Percentiles rank a stretch among this genome's conserved stretches.
Evolutionary conservation across 2,329 filamentous ascomycete genomes (phyloP).

Genomic region (Geosmithia morbida): DNA sequence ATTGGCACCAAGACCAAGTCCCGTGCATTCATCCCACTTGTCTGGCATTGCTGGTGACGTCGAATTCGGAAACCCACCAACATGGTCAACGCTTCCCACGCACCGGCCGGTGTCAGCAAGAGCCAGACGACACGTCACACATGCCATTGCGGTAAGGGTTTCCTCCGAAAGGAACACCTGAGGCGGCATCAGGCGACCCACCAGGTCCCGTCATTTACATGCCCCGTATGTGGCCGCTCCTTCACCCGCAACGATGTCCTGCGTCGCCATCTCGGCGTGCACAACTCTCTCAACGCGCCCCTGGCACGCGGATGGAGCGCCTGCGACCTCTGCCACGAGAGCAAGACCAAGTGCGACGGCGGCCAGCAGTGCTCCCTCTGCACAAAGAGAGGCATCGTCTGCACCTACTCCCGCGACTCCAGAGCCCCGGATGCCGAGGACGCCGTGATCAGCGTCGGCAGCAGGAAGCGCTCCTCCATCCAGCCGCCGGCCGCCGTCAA

Average conservation of each 20-base stretch:
- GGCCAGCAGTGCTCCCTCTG: constrained; percentile 22
- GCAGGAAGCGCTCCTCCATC: too few relatives aligned
- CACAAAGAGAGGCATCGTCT: constrained; percentile 19
- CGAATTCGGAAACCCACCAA: not conserved
- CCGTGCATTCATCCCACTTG: too few relatives aligned
- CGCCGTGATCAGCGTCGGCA: too few relatives aligned
- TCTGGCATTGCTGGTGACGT: too few relatives aligned
- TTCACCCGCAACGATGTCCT: constrained; percentile 24
- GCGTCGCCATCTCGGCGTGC: constrained; percentile 19
- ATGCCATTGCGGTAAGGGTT: constrained; percentile 24
- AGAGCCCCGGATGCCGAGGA: not conserved
- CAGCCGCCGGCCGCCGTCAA: too few relatives aligned
- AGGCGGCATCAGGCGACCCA: constrained; percentile 24
- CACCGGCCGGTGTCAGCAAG: not conserved
- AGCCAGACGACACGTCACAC: not conserved
- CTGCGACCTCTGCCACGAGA: constrained; percentile 27
- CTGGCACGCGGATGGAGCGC: constrained; percentile 21
- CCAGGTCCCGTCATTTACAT: constrained; percentile 16
- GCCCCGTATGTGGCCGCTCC: constrained; percentile 19
- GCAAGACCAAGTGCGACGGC: constrained; percentile 29
- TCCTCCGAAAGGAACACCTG: constrained; percentile 24
- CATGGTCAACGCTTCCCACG: not conserved
- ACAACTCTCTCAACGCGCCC: constrained; percentile 13
- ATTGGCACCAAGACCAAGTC: too few relatives aligned
- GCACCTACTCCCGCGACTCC: constrained; percentile 11